Evolutionary conservation across 2,329 filamentous ascomycete species (phyloP).

Genomic region (Didymella pinodella): DNA sequence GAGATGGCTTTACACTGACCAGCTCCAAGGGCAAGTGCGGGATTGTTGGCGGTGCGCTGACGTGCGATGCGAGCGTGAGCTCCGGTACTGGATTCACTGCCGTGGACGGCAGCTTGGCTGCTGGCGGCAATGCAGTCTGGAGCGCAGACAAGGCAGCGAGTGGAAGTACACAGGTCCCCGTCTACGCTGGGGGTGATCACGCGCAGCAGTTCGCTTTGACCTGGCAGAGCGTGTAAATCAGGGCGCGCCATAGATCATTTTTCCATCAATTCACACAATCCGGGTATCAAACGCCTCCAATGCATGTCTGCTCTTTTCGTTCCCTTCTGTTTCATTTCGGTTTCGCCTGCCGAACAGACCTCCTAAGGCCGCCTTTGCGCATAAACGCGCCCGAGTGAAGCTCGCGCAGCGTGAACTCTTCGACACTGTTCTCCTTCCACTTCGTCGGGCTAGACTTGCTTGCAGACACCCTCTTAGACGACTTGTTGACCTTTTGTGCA

Average conservation of each 20-base stretch:
- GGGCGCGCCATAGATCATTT: neutral
- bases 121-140: constrained; percentile 51
- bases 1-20: constrained; percentile 43
- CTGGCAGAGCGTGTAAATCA: constrained; percentile 46
- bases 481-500: constrained; percentile 7
- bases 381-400: constrained; percentile 8
- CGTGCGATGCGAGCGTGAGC: constrained; percentile 61
- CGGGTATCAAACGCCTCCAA: constrained; percentile 14
- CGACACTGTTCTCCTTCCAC: constrained; percentile 7
- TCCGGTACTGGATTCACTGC: constrained; percentile 54
- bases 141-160: constrained; percentile 55
- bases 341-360: constrained; percentile 5
- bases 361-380: constrained; percentile 5
- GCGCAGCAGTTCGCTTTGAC: constrained; percentile 45
- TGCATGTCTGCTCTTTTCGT: neutral
- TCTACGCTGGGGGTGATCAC: constrained; percentile 52
- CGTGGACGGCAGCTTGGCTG: constrained; percentile 48
- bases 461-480: neutral
- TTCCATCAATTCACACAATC: neutral
- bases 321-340: neutral
- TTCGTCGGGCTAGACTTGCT: constrained; percentile 2
- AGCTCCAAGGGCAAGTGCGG: constrained; percentile 58
- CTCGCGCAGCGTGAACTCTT: constrained; percentile 9
- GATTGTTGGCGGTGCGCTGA: constrained; percentile 62
- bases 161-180: constrained; percentile 55